phyloP scores from a whole-genome alignment of 2,329 filamentous ascomycete genomes.

The Didymella sp. region DNA sequence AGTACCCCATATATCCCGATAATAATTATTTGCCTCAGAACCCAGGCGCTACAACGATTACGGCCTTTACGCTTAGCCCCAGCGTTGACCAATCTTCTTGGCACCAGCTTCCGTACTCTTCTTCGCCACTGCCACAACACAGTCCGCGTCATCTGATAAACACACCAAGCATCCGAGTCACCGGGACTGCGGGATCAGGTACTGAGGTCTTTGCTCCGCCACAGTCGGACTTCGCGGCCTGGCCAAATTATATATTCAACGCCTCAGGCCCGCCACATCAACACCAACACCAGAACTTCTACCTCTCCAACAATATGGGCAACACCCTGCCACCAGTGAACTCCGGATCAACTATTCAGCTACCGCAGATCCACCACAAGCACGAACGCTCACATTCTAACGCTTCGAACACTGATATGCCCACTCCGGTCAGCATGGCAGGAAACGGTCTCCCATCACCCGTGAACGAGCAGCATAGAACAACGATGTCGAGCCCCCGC shows the following conservation, averaged over 20 bases:
- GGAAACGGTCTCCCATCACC: constrained; percentile 40
- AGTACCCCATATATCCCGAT: constrained; percentile 31
- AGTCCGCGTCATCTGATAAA: constrained; percentile 47
- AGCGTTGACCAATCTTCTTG: constrained; percentile 35
- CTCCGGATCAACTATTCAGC: constrained; percentile 29
- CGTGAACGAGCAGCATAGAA: constrained; percentile 29
- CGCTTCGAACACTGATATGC: constrained; percentile 43
- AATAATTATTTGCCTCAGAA: constrained; percentile 38
- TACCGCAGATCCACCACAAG: constrained; percentile 26
- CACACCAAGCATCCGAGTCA: constrained; percentile 44
- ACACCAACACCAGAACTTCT: constrained; percentile 30
- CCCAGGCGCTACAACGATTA: constrained; percentile 40
- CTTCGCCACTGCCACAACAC: constrained; percentile 45
- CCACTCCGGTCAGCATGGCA: constrained; percentile 45
- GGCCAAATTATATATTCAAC: constrained; percentile 37
- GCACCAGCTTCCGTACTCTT: constrained; percentile 30
- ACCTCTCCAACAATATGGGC: constrained; percentile 37
- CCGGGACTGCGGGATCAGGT: constrained; percentile 31
- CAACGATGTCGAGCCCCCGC: constrained; percentile 32
- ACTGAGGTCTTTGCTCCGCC: constrained; percentile 42
- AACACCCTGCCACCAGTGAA: constrained; percentile 32
- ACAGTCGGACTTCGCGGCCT: constrained; percentile 40
- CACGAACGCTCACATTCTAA: constrained; percentile 44
- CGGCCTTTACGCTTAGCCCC: constrained; percentile 40
- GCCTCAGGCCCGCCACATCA: constrained; percentile 43